phyloP scores from a whole-genome alignment of 202 grass and related monocot genomes.

The Zizania palustris region DNA sequence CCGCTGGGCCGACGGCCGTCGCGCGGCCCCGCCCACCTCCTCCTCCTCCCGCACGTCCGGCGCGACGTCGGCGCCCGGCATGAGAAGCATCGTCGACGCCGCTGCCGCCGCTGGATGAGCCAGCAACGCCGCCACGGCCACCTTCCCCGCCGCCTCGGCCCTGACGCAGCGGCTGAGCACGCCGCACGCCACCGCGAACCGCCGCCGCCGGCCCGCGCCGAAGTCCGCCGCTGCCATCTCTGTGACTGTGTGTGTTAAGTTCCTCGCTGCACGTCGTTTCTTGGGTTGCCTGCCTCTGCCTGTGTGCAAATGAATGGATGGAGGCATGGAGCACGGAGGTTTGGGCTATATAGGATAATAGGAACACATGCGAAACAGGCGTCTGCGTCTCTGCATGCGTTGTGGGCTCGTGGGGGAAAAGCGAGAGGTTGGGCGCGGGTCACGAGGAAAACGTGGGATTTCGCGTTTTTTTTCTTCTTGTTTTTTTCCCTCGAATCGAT shows the following conservation, averaged over 20 bases:
- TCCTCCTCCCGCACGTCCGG: neutral
- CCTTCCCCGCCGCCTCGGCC: slow-evolving; percentile 33
- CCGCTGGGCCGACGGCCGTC: slow-evolving; percentile 27
- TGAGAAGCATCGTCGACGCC: slow-evolving; percentile 28
- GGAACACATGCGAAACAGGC: no score
- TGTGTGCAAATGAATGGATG: no score
- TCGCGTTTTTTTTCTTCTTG: no score
- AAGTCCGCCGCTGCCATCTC: neutral
- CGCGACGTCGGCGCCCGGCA: slow-evolving; percentile 42
- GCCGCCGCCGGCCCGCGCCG: neutral
- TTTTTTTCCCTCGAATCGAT: no score
- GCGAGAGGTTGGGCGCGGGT: no score
- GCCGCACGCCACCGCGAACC: slow-evolving; percentile 55
- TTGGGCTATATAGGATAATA: no score
- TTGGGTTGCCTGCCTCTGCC: neutral
- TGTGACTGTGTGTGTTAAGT: neutral
- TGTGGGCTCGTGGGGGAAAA: no score
- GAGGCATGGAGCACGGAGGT: no score
- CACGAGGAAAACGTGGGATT: no score
- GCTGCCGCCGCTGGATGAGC: neutral
- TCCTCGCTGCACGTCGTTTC: neutral
- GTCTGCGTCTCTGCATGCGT: no score
- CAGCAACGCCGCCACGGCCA: no score
- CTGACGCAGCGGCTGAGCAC: slow-evolving; percentile 62
- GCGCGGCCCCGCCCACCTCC: neutral